Conservation (phyloP, 202 grass and related monocot species). For the Setaria viridis region DNA sequence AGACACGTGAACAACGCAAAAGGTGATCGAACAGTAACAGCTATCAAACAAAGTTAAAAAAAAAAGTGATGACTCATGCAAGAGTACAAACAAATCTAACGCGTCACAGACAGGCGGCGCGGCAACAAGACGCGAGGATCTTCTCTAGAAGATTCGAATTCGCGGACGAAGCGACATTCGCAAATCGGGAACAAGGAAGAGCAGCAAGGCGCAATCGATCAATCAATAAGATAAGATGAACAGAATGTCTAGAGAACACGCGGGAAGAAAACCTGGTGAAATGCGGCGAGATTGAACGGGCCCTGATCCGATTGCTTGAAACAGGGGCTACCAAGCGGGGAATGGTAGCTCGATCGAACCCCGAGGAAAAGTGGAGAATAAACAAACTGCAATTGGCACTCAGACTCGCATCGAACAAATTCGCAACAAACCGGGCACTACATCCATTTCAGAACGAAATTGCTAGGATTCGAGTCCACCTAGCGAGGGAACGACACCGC, state of each 20-base stretch:
- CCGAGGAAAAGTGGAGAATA: neutral
- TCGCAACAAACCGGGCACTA: neutral
- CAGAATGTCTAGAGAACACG: neutral
- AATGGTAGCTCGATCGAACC: constrained; percentile 10
- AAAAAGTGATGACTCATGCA: neutral
- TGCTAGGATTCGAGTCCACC: neutral
- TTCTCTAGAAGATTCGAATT: constrained; percentile 40
- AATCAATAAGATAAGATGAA: neutral
- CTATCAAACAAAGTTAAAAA: constrained; percentile 34
- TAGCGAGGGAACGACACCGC: neutral
- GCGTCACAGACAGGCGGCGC: neutral
- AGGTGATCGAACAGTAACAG: constrained; percentile 34
- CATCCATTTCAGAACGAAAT: neutral
- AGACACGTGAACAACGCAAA: constrained; percentile 31
- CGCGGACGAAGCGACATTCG: neutral
- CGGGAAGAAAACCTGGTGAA: neutral
- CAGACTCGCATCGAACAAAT: neutral
- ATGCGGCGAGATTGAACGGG: neutral
- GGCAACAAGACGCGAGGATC: constrained; percentile 21
- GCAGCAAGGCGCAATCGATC: neutral
- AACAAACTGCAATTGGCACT: neutral
- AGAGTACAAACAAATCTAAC: neutral
- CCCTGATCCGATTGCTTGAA: neutral
- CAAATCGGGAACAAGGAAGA: neutral
- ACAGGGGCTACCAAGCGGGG: neutral